Evolutionary conservation across 441 rosid genomes (phyloP), one percentile per base, ranked within the genome.

Genomic region (Raphanus hybrid): DNA sequence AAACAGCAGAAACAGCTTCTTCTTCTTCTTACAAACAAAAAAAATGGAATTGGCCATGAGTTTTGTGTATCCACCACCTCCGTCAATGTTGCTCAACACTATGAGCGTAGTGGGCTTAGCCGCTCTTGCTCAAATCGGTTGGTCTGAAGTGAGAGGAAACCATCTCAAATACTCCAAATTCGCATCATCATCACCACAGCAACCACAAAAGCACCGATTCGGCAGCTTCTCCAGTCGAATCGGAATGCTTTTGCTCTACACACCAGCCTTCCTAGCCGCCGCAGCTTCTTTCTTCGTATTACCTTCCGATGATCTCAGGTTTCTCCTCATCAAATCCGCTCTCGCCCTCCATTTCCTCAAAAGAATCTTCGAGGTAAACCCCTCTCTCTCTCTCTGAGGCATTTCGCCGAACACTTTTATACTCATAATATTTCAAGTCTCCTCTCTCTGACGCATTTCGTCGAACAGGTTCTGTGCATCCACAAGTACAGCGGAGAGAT

Each of bases 271-370:
- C 71, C 55, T 91, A 2, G 85, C 84, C 0, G 87, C 80, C 4
- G 60, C 82, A 3, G 79, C 85, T 45, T 89, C 98, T 66, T 87
- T 91, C 64, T 76, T 66, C 73, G 4, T 85, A 50, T 67, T 89
- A 43, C 91, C 92, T 2, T 74, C 69, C 5, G 81, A 80, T 32
- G 84, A 80, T 74, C 70, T 84, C 71, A 84, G 97, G 73, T 80
- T 90, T 71, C 77, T 87, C 52, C 18, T 89, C 34, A 80, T 91
- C 54, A 77, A 74, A 65, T 86, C 90, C 14, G 87, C 88, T 39
- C 75, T 91, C 6, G 71, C 94, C 67, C 20, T 89, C 69, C 97
- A 94, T 83, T 94, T 91, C 91, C 72, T 92, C 84, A 91, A 94
- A 71, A 85, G 98, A 72, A 48, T 88, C 39, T 48, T 89, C 14